Evolutionary conservation across 495 filamentous ascomycete genomes (phyloP).

Genomic region (Aspergillus ellipticus): DNA sequence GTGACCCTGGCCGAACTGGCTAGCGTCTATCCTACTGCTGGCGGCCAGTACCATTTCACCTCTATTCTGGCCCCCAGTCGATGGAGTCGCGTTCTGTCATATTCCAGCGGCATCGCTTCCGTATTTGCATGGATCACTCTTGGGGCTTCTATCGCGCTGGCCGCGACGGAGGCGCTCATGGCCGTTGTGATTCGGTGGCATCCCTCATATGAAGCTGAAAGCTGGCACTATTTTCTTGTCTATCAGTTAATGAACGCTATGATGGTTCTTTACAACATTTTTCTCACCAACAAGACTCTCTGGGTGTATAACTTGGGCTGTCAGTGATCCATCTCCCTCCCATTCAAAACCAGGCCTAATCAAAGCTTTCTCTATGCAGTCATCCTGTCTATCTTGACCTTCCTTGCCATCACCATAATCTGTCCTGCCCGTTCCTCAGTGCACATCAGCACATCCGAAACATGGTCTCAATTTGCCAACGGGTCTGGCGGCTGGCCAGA

Average conservation of each 20-base stretch:
- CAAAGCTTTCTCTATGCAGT: constrained; percentile 11
- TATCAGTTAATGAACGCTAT: constrained; percentile 35
- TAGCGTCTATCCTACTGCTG: constrained; percentile 49
- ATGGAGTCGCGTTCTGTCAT: constrained; percentile 23
- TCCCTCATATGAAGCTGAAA: constrained; percentile 20
- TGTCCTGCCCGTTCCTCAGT: constrained; percentile 25
- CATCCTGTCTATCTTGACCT: constrained; percentile 23
- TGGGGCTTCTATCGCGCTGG: constrained; percentile 20
- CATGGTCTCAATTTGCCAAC: constrained; percentile 29
- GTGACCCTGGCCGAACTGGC: constrained; percentile 48
- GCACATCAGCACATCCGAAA: constrained; percentile 14
- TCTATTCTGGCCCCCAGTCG: constrained; percentile 24
- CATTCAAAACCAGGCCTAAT: neutral
- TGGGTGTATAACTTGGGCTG: constrained; percentile 34
- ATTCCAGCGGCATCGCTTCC: constrained; percentile 26
- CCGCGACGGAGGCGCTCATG: constrained; percentile 22
- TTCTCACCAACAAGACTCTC: constrained; percentile 24
- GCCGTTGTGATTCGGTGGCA: constrained; percentile 27
- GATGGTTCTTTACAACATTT: constrained; percentile 26
- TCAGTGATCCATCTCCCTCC: constrained; percentile 11
- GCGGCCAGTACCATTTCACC: constrained; percentile 46
- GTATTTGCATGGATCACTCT: constrained; percentile 28
- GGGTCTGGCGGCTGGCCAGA: constrained; percentile 30
- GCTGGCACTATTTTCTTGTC: constrained; percentile 38
- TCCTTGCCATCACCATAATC: constrained; percentile 26